Evolutionary conservation across 345 rosid species (phyloP).

Genomic region (Alliaria petiolata): DNA sequence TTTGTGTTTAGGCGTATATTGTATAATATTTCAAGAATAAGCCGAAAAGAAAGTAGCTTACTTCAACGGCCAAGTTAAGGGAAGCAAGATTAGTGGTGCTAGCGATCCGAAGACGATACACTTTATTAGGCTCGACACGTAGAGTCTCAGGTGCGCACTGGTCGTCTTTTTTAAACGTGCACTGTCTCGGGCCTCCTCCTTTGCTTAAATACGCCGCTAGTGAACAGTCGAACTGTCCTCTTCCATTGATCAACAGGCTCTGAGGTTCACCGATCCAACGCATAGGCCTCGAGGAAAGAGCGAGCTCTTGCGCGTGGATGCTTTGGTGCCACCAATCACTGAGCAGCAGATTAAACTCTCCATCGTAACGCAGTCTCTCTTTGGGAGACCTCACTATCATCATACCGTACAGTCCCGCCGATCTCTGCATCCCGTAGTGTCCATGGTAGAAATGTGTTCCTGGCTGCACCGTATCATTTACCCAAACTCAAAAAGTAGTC

Average conservation of each 20-base stretch:
- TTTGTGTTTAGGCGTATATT: no score
- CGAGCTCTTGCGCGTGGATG: conserved; percentile 55
- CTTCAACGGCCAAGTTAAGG: conserved; percentile 64
- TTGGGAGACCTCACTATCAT: conserved; percentile 54
- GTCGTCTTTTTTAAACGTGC: conserved; percentile 49
- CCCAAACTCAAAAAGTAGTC: neutral
- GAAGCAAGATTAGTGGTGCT: conserved; percentile 75
- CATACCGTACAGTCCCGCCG: conserved; percentile 71
- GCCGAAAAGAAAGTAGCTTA: conserved; percentile 8
- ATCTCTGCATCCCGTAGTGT: conserved; percentile 86
- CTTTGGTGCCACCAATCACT: conserved; percentile 89
- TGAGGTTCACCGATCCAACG: conserved; percentile 80
- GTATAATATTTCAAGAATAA: no score
- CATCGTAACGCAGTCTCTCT: conserved; percentile 60
- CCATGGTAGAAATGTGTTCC: conserved; percentile 90
- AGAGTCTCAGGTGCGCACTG: conserved; percentile 62
- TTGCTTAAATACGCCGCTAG: conserved; percentile 38
- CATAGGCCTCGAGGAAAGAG: conserved; percentile 56
- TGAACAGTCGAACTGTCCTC: conserved; percentile 81
- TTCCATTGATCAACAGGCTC: conserved; percentile 62
- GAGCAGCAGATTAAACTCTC: conserved; percentile 51
- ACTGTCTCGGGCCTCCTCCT: neutral
- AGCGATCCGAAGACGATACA: conserved; percentile 72
- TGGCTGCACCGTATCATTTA: conserved; percentile 37
- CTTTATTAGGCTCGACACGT: conserved; percentile 43